phyloP scores from a whole-genome alignment of 768 basidiomycete genomes.

The Tricholoma furcatifolium region DNA sequence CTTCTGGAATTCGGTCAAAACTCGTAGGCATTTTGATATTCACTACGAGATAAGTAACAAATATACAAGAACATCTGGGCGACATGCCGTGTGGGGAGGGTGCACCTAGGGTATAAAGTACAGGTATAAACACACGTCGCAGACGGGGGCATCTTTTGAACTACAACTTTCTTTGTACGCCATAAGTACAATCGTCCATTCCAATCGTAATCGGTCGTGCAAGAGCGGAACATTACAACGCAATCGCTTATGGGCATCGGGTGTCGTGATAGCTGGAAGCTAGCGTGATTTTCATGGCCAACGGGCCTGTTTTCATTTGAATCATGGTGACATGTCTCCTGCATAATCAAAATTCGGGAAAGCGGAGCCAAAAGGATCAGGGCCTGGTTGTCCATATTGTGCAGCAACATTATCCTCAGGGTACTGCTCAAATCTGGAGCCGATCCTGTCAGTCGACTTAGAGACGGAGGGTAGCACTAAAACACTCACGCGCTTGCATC shows the following conservation, averaged over 20 bases:
- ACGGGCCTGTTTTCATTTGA: background rate
- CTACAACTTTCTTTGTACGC: background rate
- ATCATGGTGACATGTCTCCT: constrained; percentile 17
- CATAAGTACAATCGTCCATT: constrained; percentile 1
- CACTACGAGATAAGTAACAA: background rate
- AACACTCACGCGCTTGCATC: constrained; percentile 89
- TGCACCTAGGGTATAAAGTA: constrained; percentile 8
- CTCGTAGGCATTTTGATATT: background rate
- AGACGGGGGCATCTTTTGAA: background rate
- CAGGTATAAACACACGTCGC: constrained; percentile 7
- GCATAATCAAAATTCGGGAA: constrained; percentile 86
- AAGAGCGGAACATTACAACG: background rate
- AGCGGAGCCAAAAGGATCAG: constrained; percentile 61
- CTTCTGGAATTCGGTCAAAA: too few species aligned
- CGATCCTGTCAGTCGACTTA: constrained; percentile 11
- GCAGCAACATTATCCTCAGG: constrained; percentile 69
- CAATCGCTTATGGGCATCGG: background rate
- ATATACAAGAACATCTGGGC: constrained; percentile 10
- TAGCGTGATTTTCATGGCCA: constrained; percentile 1
- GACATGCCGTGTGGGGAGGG: constrained; percentile 11
- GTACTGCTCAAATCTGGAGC: constrained; percentile 68
- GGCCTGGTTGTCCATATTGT: constrained; percentile 55
- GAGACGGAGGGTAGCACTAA: background rate
- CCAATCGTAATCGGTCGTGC: constrained; percentile 4
- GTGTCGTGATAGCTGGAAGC: background rate